Evolutionary conservation across 768 basidiomycete genomes (phyloP), one percentile per base, ranked within the genome.

Genomic region (Cubamyces sp.): DNA sequence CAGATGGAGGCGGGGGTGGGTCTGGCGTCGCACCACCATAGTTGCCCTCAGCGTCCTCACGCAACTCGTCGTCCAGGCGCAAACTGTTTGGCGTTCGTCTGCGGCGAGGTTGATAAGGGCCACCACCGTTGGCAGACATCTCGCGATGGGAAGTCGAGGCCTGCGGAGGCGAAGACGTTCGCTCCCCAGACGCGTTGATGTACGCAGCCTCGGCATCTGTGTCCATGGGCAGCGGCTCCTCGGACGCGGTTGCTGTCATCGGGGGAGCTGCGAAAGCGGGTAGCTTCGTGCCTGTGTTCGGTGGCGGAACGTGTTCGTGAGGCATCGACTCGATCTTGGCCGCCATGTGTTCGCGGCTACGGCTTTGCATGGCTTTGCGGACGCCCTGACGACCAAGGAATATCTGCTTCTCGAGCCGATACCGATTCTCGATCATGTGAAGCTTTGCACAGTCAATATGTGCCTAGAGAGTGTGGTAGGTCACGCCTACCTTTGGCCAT

Each of bases 391-490:
- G 86, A 19, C 95, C 94, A 12, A 87, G 77, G 42, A 87, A 79
- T 50, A 97, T 92, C 67, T 94, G 88, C 57, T 86, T 87, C 74
- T 97, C 90, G n/a, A 93, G 79, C 9, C 85, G 84, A 66, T 86
- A 82, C n/a, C 96, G 83, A 73, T 98, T 98, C 71, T 90, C 87
- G 61, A 98, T 92, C 85, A 98, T 98, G 68, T 93, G 94, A 15
- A 97, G 76, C 94, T 96, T 68, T 30, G 12, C 19, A 19, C 42
- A 25, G 19, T n/a, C 16, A 42, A 7, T 51, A 25, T 9, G 3
- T 12, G n/a, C 7, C 3, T 5, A 23, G 15, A 14, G 26, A 26
- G 28, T 21, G 7, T 19, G 18, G 23, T 39, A 23, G 3, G 3
- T 3, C 18, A 12, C 21, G 53, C 78, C 60, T 65, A 96, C 92